phyloP scores from a whole-genome alignment of 108 stramenopile species.

The Fragilaria crotonensis region DNA sequence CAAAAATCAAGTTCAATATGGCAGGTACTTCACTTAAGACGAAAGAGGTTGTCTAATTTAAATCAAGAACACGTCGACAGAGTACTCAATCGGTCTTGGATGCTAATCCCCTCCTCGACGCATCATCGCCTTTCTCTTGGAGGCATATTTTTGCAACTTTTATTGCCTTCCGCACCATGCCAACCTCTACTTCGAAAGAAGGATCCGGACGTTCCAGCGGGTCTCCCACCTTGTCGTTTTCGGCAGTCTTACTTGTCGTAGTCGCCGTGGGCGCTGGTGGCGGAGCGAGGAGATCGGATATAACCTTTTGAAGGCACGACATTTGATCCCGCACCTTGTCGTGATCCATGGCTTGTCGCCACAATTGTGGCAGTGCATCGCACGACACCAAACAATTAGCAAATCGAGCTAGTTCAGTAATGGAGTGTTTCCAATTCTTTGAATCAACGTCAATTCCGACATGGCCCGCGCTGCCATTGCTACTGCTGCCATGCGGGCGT shows the following conservation, averaged over 20 bases:
- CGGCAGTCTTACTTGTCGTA: background rate
- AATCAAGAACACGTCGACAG: background rate
- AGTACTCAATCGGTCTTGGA: background rate
- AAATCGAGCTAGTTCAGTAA: background rate
- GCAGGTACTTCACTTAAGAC: background rate
- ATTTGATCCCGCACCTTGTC: background rate
- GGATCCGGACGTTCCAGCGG: background rate
- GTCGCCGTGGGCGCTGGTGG: background rate
- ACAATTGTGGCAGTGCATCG: background rate
- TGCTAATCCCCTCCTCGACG: background rate
- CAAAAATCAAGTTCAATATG: background rate
- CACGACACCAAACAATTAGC: slow-evolving; percentile 7
- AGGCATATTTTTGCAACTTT: background rate
- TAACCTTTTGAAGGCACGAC: background rate
- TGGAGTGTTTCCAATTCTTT: background rate
- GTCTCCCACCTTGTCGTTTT: slow-evolving; percentile 7
- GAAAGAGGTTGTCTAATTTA: background rate
- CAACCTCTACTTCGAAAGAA: background rate
- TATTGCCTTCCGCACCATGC: slow-evolving; percentile 1
- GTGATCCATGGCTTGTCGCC: background rate
- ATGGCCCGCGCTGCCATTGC: background rate
- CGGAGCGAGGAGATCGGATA: background rate
- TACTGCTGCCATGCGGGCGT: too few relatives aligned
- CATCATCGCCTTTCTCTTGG: background rate
- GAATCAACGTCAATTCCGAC: background rate